phyloP scores from a whole-genome alignment of 768 basidiomycete genomes.

The Lentinus brumalis region DNA sequence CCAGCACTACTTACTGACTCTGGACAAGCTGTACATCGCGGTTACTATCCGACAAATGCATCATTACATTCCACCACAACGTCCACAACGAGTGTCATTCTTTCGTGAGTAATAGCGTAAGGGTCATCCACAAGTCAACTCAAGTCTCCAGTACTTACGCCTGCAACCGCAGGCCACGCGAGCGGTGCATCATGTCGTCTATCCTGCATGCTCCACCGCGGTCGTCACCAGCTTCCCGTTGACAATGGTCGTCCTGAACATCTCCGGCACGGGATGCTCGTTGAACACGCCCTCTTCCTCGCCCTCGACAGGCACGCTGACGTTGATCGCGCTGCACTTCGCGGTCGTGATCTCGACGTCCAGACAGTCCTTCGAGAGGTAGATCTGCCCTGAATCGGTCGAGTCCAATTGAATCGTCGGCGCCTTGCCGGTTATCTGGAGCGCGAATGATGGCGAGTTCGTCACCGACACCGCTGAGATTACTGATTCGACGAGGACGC shows the following conservation, averaged over 20 bases:
- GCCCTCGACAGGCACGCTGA: constrained; percentile 81
- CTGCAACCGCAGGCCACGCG: neutral
- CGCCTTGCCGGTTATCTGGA: constrained; percentile 88
- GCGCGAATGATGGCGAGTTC: constrained; percentile 87
- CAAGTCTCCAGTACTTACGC: neutral
- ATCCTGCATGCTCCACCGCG: constrained; percentile 85
- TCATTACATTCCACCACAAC: too few species aligned
- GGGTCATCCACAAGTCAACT: too few species aligned
- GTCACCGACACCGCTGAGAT: constrained; percentile 91
- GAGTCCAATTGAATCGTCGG: constrained; percentile 95
- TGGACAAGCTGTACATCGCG: too few species aligned
- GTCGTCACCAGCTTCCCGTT: constrained; percentile 85
- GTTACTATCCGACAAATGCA: too few species aligned
- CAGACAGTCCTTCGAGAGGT: constrained; percentile 82
- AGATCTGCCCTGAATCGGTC: constrained; percentile 94
- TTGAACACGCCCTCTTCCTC: constrained; percentile 92
- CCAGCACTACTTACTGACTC: too few species aligned
- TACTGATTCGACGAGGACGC: constrained; percentile 87
- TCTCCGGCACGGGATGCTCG: constrained; percentile 92
- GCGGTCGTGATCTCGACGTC: constrained; percentile 87
- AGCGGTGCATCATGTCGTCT: neutral
- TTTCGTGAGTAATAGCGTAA: too few species aligned
- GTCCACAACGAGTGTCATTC: too few species aligned
- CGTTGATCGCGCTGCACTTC: constrained; percentile 92
- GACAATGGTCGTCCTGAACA: constrained; percentile 84